Conservation (phyloP, 805 yeast species). For the Nakazawaea wyomingensis region DNA sequence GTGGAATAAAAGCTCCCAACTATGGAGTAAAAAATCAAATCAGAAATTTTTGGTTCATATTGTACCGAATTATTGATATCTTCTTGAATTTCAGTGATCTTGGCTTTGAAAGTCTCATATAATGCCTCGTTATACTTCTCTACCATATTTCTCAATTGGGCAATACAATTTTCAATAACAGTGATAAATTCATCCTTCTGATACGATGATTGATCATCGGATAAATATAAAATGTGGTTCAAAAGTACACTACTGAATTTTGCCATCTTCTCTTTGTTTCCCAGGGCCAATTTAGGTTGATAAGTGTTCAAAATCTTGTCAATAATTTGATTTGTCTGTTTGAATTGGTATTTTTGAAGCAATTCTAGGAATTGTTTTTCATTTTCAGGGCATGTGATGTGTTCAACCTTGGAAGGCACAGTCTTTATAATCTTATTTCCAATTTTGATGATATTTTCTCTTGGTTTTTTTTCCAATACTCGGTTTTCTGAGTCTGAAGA, state of each 20-base stretch:
- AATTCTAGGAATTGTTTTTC: conserved; percentile 38
- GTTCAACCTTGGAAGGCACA: conserved; percentile 13
- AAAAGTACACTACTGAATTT: conserved; percentile 57
- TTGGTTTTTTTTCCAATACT: conserved; percentile 4
- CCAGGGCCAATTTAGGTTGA: conserved; percentile 75
- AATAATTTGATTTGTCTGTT: conserved; percentile 42
- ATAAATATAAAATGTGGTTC: conserved; percentile 51
- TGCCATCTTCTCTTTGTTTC: conserved; percentile 73
- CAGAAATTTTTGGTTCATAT: conserved; percentile 40
- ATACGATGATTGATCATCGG: conserved; percentile 28
- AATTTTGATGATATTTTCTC: conserved; percentile 25
- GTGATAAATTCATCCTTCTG: conserved; percentile 23
- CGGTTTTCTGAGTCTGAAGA: no score
- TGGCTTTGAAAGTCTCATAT: conserved; percentile 56
- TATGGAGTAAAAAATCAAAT: conserved; percentile 61
- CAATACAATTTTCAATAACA: conserved; percentile 33
- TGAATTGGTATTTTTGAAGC: conserved; percentile 26
- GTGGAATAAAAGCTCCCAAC: conserved; percentile 84
- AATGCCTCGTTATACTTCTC: conserved; percentile 61
- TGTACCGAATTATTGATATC: conserved; percentile 34
- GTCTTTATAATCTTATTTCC: conserved; percentile 25
- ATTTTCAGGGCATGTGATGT: conserved; percentile 42
- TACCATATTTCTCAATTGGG: conserved; percentile 50
- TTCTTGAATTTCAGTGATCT: conserved; percentile 49
- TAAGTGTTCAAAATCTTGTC: conserved; percentile 52